Conservation (phyloP, 2,329 filamentous ascomycete species). For the Thermochaetoides dissita region DNA sequence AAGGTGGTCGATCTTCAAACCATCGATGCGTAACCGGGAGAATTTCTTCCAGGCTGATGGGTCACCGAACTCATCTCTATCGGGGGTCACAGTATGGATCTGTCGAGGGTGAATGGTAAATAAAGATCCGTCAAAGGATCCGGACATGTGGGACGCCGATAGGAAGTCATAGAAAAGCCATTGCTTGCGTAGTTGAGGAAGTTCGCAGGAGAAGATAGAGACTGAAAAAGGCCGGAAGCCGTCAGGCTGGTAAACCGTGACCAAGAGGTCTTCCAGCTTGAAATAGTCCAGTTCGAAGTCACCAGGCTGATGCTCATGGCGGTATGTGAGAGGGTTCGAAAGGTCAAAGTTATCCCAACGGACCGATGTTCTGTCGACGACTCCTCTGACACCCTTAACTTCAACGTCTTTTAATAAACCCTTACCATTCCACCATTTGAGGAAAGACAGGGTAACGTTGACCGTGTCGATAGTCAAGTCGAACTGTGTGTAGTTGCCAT, state of each 20-base stretch:
- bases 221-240: constrained; percentile 89
- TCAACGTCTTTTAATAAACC: constrained; percentile 84
- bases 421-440: constrained; percentile 99
- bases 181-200: constrained; percentile 83
- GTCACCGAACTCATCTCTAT: constrained; percentile 49
- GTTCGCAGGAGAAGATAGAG: constrained; percentile 89
- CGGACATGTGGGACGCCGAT: constrained; percentile 89
- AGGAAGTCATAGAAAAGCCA: constrained; percentile 98
- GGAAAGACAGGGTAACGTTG: constrained; percentile 89
- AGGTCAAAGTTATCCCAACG: constrained; percentile 52
- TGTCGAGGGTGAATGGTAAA: constrained; percentile 96
- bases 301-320: constrained; percentile 74
- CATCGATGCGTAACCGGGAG: constrained; percentile 81
- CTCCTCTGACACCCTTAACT: constrained; percentile 81
- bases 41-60: constrained; percentile 85
- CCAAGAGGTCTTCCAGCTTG: constrained; percentile 83
- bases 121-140: constrained; percentile 84
- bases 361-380: constrained; percentile 80
- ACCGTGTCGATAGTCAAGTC: constrained; percentile 90
- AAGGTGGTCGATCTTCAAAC: constrained; percentile 85
- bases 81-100: constrained; percentile 63
- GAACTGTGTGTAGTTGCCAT: constrained; percentile 96
- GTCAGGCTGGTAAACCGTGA: constrained; percentile 81
- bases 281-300: constrained; percentile 97
- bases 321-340: constrained; percentile 67